A percentile compares a stretch with the other conserved stretches of the same genome.
Conservation (phyloP, 441 rosid species). For the Bruguiera hainesii region DNA sequence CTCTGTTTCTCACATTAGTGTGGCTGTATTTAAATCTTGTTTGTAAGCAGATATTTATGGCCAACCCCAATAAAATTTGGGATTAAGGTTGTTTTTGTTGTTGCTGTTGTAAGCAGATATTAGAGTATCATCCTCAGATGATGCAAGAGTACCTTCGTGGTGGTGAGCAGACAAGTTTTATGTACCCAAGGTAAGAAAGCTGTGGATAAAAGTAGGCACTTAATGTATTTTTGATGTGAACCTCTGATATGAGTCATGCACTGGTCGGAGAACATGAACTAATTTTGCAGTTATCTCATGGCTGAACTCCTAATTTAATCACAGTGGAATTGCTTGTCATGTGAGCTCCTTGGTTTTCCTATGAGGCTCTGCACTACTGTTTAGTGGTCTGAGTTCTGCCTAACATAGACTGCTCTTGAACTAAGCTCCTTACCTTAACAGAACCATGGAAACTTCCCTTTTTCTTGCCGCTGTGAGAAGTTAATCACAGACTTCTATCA, state of each 20-base stretch:
- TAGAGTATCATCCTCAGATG: constrained; percentile 99
- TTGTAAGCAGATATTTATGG: background rate
- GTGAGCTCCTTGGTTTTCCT: background rate
- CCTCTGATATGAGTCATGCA: background rate
- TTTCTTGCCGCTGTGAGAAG: too few species aligned
- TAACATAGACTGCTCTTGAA: background rate
- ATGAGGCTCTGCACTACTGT: background rate
- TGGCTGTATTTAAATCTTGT: constrained; percentile 14
- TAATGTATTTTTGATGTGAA: background rate
- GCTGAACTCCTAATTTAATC: background rate
- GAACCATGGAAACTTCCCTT: background rate
- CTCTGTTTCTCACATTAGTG: constrained; percentile 8
- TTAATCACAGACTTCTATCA: too few species aligned
- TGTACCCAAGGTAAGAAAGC: constrained; percentile 85
- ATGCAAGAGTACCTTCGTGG: constrained; percentile 91
- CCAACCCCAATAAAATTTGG: too few species aligned
- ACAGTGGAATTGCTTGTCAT: background rate
- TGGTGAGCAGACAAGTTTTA: constrained; percentile 94
- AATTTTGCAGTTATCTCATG: background rate
- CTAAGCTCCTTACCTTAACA: background rate
- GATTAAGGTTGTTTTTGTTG: too few species aligned
- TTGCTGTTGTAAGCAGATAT: constrained; percentile 47
- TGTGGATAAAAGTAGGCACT: background rate
- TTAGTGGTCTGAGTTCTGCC: background rate
- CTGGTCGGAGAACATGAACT: background rate